These are phyloP conservation scores for Apiotrichum montevideense DNA, from an alignment of 1,284 basidiomycete genomes.

Conservation along the genomic window DNA sequence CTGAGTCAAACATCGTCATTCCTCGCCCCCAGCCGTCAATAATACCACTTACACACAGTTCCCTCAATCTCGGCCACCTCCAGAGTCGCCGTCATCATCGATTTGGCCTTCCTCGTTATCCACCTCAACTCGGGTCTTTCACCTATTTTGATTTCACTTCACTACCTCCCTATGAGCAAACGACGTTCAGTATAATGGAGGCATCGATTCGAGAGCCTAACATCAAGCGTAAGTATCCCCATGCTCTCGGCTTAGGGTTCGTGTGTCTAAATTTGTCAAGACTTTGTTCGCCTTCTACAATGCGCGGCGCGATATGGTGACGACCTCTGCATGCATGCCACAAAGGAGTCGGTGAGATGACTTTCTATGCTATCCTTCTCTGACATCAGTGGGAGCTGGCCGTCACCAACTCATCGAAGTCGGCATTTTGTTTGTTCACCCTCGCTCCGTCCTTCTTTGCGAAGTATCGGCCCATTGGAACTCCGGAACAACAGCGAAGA, in stretches of 20 bases:
- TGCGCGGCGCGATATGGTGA: constrained; percentile 45
- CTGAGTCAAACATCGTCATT: too few relatives aligned
- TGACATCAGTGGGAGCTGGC: constrained; percentile 38
- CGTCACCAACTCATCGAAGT: constrained; percentile 42
- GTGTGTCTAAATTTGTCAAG: constrained; percentile 20
- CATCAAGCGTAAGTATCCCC: constrained; percentile 25
- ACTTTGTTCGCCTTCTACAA: constrained; percentile 41
- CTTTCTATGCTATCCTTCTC: neutral
- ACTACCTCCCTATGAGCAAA: too few relatives aligned
- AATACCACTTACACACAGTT: too few relatives aligned
- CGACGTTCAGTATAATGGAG: constrained; percentile 21
- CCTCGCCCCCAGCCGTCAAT: too few relatives aligned
- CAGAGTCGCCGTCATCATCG: too few relatives aligned
- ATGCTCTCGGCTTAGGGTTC: neutral
- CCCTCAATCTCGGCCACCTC: too few relatives aligned
- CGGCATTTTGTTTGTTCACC: constrained; percentile 43
- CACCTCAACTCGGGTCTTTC: too few relatives aligned
- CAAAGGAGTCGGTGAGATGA: constrained; percentile 26
- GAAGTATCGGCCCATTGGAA: constrained; percentile 27
- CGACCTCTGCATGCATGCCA: constrained; percentile 42
- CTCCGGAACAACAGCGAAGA: constrained; percentile 19
- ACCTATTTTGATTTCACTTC: too few relatives aligned
- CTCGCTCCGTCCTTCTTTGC: constrained; percentile 39
- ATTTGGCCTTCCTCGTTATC: too few relatives aligned
- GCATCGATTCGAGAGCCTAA: constrained; percentile 31